Evolutionary conservation across 257 asterid genomes (phyloP).

Genomic region (Solanum rostratum): DNA sequence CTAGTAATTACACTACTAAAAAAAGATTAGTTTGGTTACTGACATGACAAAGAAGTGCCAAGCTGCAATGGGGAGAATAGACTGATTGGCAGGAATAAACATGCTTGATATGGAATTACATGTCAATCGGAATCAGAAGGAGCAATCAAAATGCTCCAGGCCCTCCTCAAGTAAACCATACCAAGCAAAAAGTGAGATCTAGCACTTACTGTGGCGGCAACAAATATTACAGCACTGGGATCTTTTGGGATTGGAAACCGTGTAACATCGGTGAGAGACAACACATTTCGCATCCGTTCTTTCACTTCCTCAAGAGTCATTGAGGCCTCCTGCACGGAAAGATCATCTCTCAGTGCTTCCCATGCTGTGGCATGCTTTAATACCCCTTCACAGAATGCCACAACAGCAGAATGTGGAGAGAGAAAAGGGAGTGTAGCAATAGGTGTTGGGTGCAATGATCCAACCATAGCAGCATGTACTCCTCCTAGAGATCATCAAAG

Average conservation of each 20-base stretch:
- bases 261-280: constrained; percentile 90
- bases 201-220: constrained; percentile 82
- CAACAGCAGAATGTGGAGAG: constrained; percentile 96
- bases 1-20: not conserved
- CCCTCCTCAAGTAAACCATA: not conserved
- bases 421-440: constrained; percentile 92
- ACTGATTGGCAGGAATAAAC: not conserved
- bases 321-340: constrained; percentile 33
- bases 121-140: not conserved
- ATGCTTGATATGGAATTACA: not conserved
- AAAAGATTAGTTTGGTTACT: not conserved
- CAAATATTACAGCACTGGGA: constrained; percentile 75
- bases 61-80: not conserved
- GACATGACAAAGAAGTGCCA: not conserved
- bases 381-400: constrained; percentile 91
- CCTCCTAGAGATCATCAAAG: constrained; percentile 50
- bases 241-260: constrained; percentile 86
- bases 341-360: constrained; percentile 86
- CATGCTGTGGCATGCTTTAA: constrained; percentile 92
- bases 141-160: not conserved
- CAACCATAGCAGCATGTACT: constrained; percentile 99
- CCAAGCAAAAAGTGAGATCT: not conserved
- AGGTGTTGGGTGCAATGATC: constrained; percentile 85
- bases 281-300: constrained; percentile 77
- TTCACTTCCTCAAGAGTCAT: constrained; percentile 73